Conservation (phyloP, 129 eudicot species). For the Ambrosia trifida region DNA sequence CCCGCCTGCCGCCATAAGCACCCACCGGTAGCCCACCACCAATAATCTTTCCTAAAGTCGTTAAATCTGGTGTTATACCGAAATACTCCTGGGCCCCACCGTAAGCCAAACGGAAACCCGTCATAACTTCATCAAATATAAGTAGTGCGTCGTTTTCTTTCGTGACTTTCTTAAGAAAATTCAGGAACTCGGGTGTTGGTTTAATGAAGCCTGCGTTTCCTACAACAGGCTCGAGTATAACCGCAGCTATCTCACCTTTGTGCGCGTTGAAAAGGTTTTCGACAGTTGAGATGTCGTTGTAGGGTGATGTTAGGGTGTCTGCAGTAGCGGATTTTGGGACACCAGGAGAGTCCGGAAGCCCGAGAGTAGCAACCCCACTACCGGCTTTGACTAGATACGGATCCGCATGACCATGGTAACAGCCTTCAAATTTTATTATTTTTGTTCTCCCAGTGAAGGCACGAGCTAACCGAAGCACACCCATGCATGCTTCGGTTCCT, state of each 20-base stretch:
- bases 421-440: conserved; percentile 83
- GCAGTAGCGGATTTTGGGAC: conserved; percentile 73
- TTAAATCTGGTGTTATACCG: conserved; percentile 8
- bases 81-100: conserved; percentile 14
- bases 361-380: conserved; percentile 92
- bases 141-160: conserved; percentile 40
- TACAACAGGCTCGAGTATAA: conserved; percentile 84
- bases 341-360: conserved; percentile 94
- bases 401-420: conserved; percentile 96
- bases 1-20: conserved; percentile 88
- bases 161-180: conserved; percentile 48
- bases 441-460: conserved; percentile 74
- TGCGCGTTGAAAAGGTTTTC: conserved; percentile 51
- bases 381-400: conserved; percentile 90
- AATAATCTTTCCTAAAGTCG: conserved; percentile 6
- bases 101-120: conserved; percentile 6
- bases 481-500: conserved; percentile 98
- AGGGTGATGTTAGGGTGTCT: conserved; percentile 73
- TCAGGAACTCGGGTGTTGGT: conserved; percentile 68
- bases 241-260: conserved; percentile 87
- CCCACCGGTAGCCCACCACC: conserved; percentile 55
- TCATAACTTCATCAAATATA: conserved; percentile 7
- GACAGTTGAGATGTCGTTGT: conserved; percentile 61
- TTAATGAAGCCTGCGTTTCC: conserved; percentile 91
- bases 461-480: conserved; percentile 85